Evolutionary conservation across 306 rosid genomes (phyloP), one percentile per base, ranked within the genome.

Genomic region (Fagus sylvatica): DNA sequence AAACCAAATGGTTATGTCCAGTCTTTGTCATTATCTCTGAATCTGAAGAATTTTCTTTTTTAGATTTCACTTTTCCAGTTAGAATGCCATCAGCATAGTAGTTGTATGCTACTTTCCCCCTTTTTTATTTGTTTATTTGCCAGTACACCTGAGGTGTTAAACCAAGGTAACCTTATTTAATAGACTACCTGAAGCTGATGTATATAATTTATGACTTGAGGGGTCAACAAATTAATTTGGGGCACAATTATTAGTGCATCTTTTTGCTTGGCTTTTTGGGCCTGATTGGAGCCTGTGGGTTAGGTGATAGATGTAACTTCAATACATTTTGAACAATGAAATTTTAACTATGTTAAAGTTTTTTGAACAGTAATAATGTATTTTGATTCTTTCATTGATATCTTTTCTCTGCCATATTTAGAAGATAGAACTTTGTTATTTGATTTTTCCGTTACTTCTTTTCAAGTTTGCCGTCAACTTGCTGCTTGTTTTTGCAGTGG

Each of bases 401-500:
- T 73, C 60, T 69, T 16, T 72, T 49, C 61, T 69, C 49, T 80
- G n/a, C 54, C 34, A 57, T n/a, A 53, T 32, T 40, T 9, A 30
- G 69, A 51, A 42, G 6, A 4, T 71, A 36, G 55, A 40, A 22
- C n/a, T n/a, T n/a, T n/a, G n/a, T 16, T 69, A 65, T 28, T n/a
- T 77, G 0, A 1, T 19, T 39, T 28, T 16, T 1, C 73, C 19
- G 39, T 39, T 66, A 6, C 39, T 37, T 11, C 68, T 62, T 57
- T 59, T 74, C 3, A 65, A 34, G 7, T 22, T 61, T 34, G 37
- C 64, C 48, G 6, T 49, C 32, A 40, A 53, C 49, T 43, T 78
- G 75, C 57, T 57, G 9, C 13, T 65, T 59, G 1, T 66, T 76
- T 73, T 74, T 75, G 84, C 82, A 92, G 97, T 69, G 97, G 98